Evolutionary conservation across 1,284 basidiomycete genomes (phyloP).

Genomic region (Leccinum laetum): DNA sequence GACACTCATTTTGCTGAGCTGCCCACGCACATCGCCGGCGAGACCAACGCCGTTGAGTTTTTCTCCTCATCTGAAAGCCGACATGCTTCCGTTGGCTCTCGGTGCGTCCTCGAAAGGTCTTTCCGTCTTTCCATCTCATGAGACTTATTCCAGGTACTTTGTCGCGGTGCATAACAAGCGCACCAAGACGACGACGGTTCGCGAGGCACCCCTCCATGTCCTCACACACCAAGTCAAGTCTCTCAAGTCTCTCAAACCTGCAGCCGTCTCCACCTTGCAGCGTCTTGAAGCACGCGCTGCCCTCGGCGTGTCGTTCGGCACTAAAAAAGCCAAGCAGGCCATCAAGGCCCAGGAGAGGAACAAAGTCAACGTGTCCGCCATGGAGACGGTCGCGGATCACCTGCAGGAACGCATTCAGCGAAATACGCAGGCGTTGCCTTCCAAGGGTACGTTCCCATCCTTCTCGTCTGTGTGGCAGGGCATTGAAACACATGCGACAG

Average conservation of each 20-base stretch:
- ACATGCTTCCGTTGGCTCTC: conserved; percentile 57
- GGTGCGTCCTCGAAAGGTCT: conserved; percentile 41
- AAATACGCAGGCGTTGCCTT: conserved; percentile 66
- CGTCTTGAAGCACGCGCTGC: conserved; percentile 65
- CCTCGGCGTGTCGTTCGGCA: conserved; percentile 92
- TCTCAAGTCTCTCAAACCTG: conserved; percentile 66
- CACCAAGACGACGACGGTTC: conserved; percentile 66
- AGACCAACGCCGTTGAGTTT: conserved; percentile 68
- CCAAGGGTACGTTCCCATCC: conserved; percentile 48
- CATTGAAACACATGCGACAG: conserved; percentile 34
- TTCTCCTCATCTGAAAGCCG: conserved; percentile 46
- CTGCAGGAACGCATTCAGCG: conserved; percentile 81
- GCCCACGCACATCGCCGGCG: conserved; percentile 63
- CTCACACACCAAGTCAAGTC: conserved; percentile 13
- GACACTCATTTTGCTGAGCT: conserved; percentile 47
- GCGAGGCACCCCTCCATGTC: conserved; percentile 49
- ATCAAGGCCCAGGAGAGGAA: conserved; percentile 86
- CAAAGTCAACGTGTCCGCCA: conserved; percentile 82
- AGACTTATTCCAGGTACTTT: conserved; percentile 49
- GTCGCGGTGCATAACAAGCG: conserved; percentile 72
- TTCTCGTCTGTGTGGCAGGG: background rate
- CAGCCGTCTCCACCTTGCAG: conserved; percentile 49
- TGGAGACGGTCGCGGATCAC: conserved; percentile 78
- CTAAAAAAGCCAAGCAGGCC: conserved; percentile 86
- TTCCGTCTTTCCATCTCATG: conserved; percentile 10